Percentiles rank a stretch among this genome's conserved stretches.
phyloP scores from a whole-genome alignment of 192 early-diverging fungal species.

The Linnemannia schmuckeri region DNA sequence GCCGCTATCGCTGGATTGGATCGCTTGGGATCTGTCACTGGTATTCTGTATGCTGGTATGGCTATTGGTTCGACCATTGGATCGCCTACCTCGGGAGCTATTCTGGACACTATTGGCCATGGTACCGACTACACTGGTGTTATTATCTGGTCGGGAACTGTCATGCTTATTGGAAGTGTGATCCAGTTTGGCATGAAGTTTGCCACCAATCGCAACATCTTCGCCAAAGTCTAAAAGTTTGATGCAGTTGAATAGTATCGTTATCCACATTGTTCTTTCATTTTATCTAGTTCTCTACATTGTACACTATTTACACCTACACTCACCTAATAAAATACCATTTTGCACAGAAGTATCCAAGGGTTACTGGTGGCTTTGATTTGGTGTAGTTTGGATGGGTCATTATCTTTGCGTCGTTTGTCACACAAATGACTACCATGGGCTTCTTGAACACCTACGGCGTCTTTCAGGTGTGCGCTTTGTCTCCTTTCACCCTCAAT shows the following conservation, averaged over 20 bases:
- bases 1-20: constrained; percentile 36
- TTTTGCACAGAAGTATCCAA: too few species aligned
- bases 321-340: background rate
- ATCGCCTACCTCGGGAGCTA: constrained; percentile 50
- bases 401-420: too few species aligned
- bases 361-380: too few species aligned
- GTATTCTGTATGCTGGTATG: constrained; percentile 51
- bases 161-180: constrained; percentile 31
- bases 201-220: constrained; percentile 22
- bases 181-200: constrained; percentile 33
- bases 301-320: background rate
- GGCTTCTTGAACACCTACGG: too few species aligned
- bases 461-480: too few species aligned
- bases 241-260: background rate
- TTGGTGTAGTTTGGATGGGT: too few species aligned
- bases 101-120: constrained; percentile 34
- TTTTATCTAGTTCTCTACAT: background rate
- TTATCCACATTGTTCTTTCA: background rate
- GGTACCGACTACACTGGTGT: constrained; percentile 40
- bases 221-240: constrained; percentile 21
- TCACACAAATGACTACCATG: too few species aligned
- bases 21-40: constrained; percentile 36
- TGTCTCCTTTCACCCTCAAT: too few species aligned
- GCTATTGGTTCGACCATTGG: constrained; percentile 43
- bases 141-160: constrained; percentile 35